Evolutionary conservation across 352 stramenopile genomes (phyloP), one percentile per base, ranked within the genome.

Genomic region (Phytophthora palmivora): DNA sequence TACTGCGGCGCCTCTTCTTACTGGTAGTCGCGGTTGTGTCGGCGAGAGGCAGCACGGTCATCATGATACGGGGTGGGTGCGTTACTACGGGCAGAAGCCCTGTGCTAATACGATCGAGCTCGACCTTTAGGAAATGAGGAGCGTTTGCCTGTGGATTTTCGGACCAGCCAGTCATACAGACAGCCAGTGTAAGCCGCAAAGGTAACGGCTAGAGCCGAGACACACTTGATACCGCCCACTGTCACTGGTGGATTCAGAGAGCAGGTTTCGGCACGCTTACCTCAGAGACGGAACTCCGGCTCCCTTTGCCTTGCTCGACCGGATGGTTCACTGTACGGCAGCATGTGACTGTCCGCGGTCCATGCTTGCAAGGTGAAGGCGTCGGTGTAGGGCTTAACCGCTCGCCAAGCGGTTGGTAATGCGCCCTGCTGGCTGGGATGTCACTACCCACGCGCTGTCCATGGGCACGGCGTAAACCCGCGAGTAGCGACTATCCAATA

Each of bases 1-100:
- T 82, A 39, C 79, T 88, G 67, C 82, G 79, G 44, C 76, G 78
- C 34, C 82, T 70, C 66, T 91, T 91, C 69, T 88, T 88, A 28
- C 65, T 74, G 55, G 76, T 74, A 9, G 59, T 55, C 24, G 55
- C 36, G 6, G 65, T 68, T 18, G 67, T 51, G 22, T 74, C 63
- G 15, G 63, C 55, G 30, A 64, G 43, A 4, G 66, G 67, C 43
- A 83, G 56, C 46, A 82, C 69, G n/a, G 78, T 72, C 80, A 88
- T 83, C 69, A 73, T 82, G 33, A 24, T 72, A 38, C 19, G 18
- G 19, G n/a, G 33, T 15, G 19, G 47, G 36, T 36, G 19, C 33
- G 37, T 67, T 14, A 46, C 24, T 57, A 38, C 38, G 48, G 30
- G 33, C 12, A 14, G 19, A 24, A 46, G 22, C 33, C 43, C 43